phyloP scores from a whole-genome alignment of 306 rosid species.

The Herpetospermum pedunculosum region DNA sequence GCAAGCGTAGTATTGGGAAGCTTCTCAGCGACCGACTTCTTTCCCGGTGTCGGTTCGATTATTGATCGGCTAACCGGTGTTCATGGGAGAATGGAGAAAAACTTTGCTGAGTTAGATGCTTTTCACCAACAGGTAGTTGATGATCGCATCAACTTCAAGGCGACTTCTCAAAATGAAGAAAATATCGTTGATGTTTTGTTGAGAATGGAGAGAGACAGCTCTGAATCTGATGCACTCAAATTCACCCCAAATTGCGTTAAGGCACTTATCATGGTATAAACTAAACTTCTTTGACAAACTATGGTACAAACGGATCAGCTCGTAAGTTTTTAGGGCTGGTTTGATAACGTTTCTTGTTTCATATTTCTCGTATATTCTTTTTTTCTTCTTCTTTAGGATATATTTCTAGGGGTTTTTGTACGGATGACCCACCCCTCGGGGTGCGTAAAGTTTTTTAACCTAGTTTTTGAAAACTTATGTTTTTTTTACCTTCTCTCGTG shows the following conservation, averaged over 20 bases:
- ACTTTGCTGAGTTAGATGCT: constrained; percentile 26
- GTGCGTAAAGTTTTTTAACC: too few species aligned
- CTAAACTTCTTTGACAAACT: not conserved
- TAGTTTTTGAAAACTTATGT: too few species aligned
- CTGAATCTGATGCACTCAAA: not conserved
- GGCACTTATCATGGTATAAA: constrained; percentile 26
- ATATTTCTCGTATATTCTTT: too few species aligned
- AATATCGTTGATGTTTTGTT: constrained; percentile 21
- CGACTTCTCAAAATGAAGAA: not conserved
- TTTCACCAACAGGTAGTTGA: constrained; percentile 27
- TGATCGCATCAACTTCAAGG: constrained; percentile 11
- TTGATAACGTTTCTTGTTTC: too few species aligned
- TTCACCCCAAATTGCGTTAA: constrained; percentile 18
- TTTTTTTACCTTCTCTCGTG: too few species aligned
- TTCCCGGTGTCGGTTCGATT: constrained; percentile 21
- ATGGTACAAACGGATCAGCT: too few species aligned
- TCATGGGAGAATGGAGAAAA: constrained; percentile 16
- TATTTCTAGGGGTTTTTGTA: too few species aligned
- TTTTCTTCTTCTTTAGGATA: too few species aligned
- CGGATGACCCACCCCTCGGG: too few species aligned
- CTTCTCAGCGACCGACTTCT: constrained; percentile 15
- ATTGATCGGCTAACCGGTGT: constrained; percentile 22
- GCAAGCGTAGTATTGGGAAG: constrained; percentile 16
- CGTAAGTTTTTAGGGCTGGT: too few species aligned
- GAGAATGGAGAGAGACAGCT: constrained; percentile 1